Base-by-base conservation (phyloP, 306 rosid genomes). In the Inga oerstediana region DNA sequence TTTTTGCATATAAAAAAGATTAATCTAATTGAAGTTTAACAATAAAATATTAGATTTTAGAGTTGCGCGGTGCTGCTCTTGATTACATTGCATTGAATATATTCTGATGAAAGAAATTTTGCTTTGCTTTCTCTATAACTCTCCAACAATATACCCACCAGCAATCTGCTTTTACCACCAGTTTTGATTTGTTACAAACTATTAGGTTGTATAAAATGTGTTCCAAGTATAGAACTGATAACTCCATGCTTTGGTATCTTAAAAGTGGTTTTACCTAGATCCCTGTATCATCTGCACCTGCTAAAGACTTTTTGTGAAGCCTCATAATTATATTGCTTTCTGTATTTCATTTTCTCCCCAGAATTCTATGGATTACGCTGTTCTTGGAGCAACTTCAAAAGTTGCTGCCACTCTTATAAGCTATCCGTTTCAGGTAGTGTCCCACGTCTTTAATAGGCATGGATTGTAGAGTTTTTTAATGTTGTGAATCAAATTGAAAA, bases 341-440 rank as follows among this genome's bases (percentile, higher is more conserved):
- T 71, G 54, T 24, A 22, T 45, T 16, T 44, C 20, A 11, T 72
- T 44, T 72, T 13, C 22, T 32, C 14, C n/a, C 41, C 91, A 94
- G 99, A 96, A 91, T 88, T 94, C 99, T 58, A 72, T 84, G 65
- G 97, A 94, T 83, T 94, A 89, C 85, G 98, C 97, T 81, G 90
- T 88, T 87, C 91, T 96, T 71, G 98, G 99, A 69, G 97, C 97
- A 45, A 27, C 76, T 46, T 72, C 76, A 12, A 72, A 72, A 72
- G 59, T 72, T 24, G 76, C 59, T 46, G 97, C 98, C 80, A 90
- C 90, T 74, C 97, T 96, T 73, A 68, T 94, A 66, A 91, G 97
- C 41, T 94, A 96, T 87, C 99, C 98, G 61, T 93, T 94, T 86
- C 98, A 96, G 98, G 99, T 91, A 70, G 61, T 67, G 51, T 46